phyloP scores from a whole-genome alignment of 2,329 filamentous ascomycete species.

The Aspergillus jensenii region DNA sequence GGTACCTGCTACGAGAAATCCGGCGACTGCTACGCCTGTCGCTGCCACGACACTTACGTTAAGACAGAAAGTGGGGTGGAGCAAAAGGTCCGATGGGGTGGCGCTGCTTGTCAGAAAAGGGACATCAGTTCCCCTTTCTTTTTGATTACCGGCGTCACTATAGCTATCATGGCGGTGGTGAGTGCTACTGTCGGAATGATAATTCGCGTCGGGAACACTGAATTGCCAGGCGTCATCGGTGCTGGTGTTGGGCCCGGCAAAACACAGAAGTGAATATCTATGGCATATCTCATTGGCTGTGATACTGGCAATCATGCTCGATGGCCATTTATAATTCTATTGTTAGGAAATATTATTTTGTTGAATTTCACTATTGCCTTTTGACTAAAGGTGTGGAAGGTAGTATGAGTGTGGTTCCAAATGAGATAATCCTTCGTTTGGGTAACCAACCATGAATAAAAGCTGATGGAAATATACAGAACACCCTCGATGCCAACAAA shows the following conservation, averaged over 20 bases:
- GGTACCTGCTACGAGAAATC: slow-evolving; percentile 73
- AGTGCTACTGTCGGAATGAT: slow-evolving; percentile 73
- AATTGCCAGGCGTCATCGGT: slow-evolving; percentile 91
- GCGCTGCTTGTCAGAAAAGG: slow-evolving; percentile 83
- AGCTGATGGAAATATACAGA: not conserved
- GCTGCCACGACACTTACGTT: slow-evolving; percentile 63
- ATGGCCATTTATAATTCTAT: not conserved
- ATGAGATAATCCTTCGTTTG: not conserved
- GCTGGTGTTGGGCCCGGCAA: slow-evolving; percentile 79
- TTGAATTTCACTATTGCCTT: not conserved
- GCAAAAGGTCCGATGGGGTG: slow-evolving; percentile 76
- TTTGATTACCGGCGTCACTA: slow-evolving; percentile 73
- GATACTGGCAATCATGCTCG: not conserved
- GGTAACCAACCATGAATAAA: not conserved
- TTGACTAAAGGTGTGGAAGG: not conserved
- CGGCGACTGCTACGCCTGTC: slow-evolving; percentile 73
- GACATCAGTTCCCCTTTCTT: slow-evolving; percentile 89
- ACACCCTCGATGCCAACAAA: not conserved
- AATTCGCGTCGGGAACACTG: slow-evolving; percentile 79
- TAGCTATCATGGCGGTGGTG: slow-evolving; percentile 68
- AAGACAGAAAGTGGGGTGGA: slow-evolving; percentile 47
- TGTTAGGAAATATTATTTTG: not conserved
- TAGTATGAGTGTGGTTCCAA: not conserved
- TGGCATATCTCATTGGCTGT: not conserved
- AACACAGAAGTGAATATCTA: slow-evolving; percentile 38